These are phyloP conservation scores for Leptographium galeiforme DNA, from an alignment of 2,329 filamentous ascomycete species.

Conservation along the genomic window DNA sequence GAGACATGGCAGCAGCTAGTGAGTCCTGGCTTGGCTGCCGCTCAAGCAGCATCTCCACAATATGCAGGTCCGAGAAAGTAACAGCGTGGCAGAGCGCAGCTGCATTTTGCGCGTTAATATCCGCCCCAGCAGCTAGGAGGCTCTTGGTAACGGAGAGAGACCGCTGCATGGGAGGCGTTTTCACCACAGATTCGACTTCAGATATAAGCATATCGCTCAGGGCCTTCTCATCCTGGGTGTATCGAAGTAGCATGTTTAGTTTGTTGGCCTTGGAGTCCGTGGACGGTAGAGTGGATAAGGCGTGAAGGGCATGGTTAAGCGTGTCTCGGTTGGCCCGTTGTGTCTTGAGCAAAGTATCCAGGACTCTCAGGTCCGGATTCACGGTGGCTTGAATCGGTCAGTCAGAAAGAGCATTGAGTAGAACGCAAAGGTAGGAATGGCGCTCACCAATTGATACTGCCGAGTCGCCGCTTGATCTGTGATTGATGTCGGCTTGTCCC, in stretches of 20 bases:
- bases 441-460: slow-evolving; percentile 24
- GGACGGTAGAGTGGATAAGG: slow-evolving; percentile 28
- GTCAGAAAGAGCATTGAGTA: slow-evolving; percentile 5
- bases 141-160: slow-evolving; percentile 30
- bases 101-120: slow-evolving; percentile 39
- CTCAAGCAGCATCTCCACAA: slow-evolving; percentile 36
- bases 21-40: slow-evolving; percentile 26
- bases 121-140: slow-evolving; percentile 36
- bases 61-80: slow-evolving; percentile 26
- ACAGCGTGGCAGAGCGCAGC: slow-evolving; percentile 38
- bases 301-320: slow-evolving; percentile 28
- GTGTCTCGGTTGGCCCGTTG: slow-evolving; percentile 31
- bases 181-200: slow-evolving; percentile 34
- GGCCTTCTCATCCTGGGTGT: slow-evolving; percentile 27
- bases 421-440: too few species aligned
- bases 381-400: slow-evolving; percentile 18
- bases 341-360: slow-evolving; percentile 32
- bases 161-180: slow-evolving; percentile 22
- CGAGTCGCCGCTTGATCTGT: slow-evolving; percentile 23
- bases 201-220: slow-evolving; percentile 32
- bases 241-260: slow-evolving; percentile 31
- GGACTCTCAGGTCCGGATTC: slow-evolving; percentile 32
- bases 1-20: slow-evolving; percentile 35
- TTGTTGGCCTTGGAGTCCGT: slow-evolving; percentile 35
- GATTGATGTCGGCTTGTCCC: slow-evolving; percentile 40